Percentiles rank a stretch among this genome's conserved stretches.
Conservation (phyloP, 2,329 filamentous ascomycete genomes). For the Talaromyces pinophilus region DNA sequence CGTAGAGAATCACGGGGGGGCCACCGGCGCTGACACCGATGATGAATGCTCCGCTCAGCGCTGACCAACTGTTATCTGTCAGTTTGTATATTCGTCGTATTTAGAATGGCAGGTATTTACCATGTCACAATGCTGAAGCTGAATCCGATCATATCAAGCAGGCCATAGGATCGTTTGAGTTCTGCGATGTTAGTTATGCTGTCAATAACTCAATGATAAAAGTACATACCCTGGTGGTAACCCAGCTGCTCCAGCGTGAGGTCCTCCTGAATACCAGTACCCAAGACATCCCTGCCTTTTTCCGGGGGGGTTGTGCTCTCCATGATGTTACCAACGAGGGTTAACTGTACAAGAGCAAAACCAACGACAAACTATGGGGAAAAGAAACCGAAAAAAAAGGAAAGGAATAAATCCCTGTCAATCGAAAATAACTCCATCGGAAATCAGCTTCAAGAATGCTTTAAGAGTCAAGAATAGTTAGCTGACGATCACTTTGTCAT, state of each 20-base stretch:
- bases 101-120: conserved; percentile 27
- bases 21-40: conserved; percentile 59
- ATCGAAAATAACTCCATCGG: neutral
- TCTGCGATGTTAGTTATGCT: conserved; percentile 40
- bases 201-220: neutral
- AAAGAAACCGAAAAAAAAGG: neutral
- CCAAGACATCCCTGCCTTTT: conserved; percentile 2
- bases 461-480: neutral
- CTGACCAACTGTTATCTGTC: conserved; percentile 48
- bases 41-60: conserved; percentile 58
- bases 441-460: neutral
- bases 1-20: conserved; percentile 61
- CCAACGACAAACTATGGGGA: neutral
- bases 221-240: conserved; percentile 21
- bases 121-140: conserved; percentile 60
- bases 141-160: conserved; percentile 62
- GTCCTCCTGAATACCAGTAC: conserved; percentile 10
- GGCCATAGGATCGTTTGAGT: conserved; percentile 58
- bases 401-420: neutral
- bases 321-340: neutral
- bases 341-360: neutral
- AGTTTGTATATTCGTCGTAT: neutral
- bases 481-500: neutral
- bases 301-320: neutral
- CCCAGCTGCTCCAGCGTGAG: conserved; percentile 21